phyloP scores from a whole-genome alignment of 352 stramenopile genomes.

The Phytophthora multivora region DNA sequence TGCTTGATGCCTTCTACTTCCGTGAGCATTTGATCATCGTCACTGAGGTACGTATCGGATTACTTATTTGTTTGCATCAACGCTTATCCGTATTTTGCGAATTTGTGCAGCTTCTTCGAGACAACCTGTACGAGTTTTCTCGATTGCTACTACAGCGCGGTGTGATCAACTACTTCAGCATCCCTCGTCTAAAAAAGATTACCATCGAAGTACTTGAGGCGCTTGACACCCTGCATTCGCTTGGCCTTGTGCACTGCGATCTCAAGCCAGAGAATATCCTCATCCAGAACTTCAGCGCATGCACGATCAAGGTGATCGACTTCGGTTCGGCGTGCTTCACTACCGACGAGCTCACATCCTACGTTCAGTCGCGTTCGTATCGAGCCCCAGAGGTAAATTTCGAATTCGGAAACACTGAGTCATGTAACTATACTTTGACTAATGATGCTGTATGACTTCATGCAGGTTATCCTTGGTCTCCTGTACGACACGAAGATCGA shows the following conservation, averaged over 20 bases:
- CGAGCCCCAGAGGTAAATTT: constrained; percentile 92
- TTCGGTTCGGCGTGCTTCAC: constrained; percentile 97
- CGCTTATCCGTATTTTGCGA: constrained; percentile 2
- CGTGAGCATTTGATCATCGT: constrained; percentile 96
- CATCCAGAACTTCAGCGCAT: constrained; percentile 88
- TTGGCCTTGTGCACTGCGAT: constrained; percentile 98
- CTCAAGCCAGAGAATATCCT: constrained; percentile 99
- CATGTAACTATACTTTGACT: constrained; percentile 57
- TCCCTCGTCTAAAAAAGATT: constrained; percentile 93
- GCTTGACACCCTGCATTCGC: constrained; percentile 84
- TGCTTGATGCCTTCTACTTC: constrained; percentile 96
- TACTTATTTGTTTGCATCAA: neutral
- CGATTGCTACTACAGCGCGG: constrained; percentile 79
- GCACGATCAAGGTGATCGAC: constrained; percentile 97
- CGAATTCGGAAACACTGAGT: neutral
- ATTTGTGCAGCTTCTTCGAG: constrained; percentile 81
- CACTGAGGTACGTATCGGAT: constrained; percentile 86
- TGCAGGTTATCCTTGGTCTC: constrained; percentile 95
- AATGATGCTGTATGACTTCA: neutral
- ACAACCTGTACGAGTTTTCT: constrained; percentile 99
- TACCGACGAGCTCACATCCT: constrained; percentile 95
- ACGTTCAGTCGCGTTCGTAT: constrained; percentile 99
- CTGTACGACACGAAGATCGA: constrained; percentile 89
- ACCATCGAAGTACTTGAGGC: constrained; percentile 95
- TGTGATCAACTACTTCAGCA: constrained; percentile 95